Base-by-base conservation (phyloP, 352 stramenopile species). In the Thalassiosira exigua region DNA sequence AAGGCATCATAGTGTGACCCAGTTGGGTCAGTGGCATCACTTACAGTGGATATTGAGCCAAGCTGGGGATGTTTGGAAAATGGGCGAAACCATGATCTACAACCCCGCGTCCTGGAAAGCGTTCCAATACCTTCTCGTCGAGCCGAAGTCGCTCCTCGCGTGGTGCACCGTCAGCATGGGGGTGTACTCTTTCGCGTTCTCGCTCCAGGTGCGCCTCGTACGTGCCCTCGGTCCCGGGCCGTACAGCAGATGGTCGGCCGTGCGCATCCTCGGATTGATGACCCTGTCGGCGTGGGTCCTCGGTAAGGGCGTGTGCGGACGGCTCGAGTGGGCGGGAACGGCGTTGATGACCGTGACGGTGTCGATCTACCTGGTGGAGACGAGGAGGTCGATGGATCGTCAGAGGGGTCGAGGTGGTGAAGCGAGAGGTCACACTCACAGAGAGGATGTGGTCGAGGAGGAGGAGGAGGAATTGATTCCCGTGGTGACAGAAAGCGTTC, bases 321-420 rank as follows among this genome's bases (percentile, higher is more conserved):
- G 19, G 36, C 17, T 73, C 14, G 69, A 73, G 33, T 65, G 30
- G 69, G 29, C 70, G 3, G 61, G 69, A 52, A 54, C 66, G 30
- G 29, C 12, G 14, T 27, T 79, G 3, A 64, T 79, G 22, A 41
- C 67, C 19, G 19, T 9, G 29, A 61, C 61, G 24, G 33, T 79
- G 17, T 74, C 59, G 1, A 32, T 79, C 21, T 72, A 79, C 42
- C n/a, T 77, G 14, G 57, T 69, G 21, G 42, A 57, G n/a, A 77
- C 56, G 5, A 62, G 22, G 51, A 69, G 48, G 58, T 69, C 56
- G 68, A 69, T 77, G 57, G 58, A 69, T 21, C 5, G 48, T 27
- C 53, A 22, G 33, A 60, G 17, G 30, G 39, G n/a, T 44, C 36
- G n/a, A n/a, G n/a, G n/a, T n/a, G n/a, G n/a, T n/a, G n/a, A n/a